These are phyloP conservation scores for Onygena corvina DNA, from an alignment of 2,329 filamentous ascomycete genomes.

Conservation along the genomic window DNA sequence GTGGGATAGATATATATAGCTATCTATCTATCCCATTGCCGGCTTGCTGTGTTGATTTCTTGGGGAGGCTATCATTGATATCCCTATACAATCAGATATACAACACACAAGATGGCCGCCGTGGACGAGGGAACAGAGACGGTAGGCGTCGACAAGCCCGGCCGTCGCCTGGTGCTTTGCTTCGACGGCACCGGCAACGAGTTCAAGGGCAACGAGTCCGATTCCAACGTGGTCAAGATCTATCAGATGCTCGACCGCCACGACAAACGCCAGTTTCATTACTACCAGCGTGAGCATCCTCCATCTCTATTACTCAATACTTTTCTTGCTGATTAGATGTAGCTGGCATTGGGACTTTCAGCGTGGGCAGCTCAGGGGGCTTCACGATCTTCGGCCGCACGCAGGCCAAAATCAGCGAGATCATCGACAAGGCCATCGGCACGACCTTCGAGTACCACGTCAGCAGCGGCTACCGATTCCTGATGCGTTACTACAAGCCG, in stretches of 20 bases:
- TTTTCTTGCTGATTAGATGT: neutral
- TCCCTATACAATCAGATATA: neutral
- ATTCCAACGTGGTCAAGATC: slow-evolving; percentile 46
- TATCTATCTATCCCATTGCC: too few relatives aligned
- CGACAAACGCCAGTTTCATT: slow-evolving; percentile 16
- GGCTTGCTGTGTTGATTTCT: neutral
- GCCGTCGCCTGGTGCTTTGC: slow-evolving; percentile 17
- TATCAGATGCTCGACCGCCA: slow-evolving; percentile 31
- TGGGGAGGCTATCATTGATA: neutral
- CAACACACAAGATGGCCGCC: neutral
- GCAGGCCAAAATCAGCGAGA: slow-evolving; percentile 11
- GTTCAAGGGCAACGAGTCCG: slow-evolving; percentile 28
- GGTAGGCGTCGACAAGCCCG: neutral
- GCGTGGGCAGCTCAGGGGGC: slow-evolving; percentile 8
- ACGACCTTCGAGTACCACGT: slow-evolving; percentile 41
- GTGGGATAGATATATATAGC: neutral
- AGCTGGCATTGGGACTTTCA: slow-evolving; percentile 18
- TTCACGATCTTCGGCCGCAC: slow-evolving; percentile 12
- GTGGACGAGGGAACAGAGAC: slow-evolving; percentile 2
- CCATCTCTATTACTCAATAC: neutral
- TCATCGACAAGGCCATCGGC: slow-evolving; percentile 15
- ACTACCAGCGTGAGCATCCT: slow-evolving; percentile 17
- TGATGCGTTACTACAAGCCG: slow-evolving; percentile 44
- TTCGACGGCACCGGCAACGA: slow-evolving; percentile 23
- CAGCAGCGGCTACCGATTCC: slow-evolving; percentile 42